Conservation (phyloP, 768 basidiomycete species). For the Rhodosporidiobolus odoratus region DNA sequence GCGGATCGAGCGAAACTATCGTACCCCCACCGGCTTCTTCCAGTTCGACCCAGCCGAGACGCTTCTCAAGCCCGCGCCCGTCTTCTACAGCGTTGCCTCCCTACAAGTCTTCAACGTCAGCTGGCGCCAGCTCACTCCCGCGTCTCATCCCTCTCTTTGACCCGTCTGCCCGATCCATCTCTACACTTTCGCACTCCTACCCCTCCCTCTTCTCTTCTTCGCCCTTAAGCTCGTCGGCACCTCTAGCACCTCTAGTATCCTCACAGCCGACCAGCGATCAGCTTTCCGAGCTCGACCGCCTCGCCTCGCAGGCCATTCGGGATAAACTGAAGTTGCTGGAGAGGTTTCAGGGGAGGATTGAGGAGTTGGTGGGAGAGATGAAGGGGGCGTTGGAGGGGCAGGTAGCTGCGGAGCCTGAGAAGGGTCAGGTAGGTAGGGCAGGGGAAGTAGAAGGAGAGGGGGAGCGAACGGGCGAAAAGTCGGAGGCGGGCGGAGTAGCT, state of each 20-base stretch:
- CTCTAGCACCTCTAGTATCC: conserved; percentile 46
- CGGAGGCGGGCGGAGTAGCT: background rate
- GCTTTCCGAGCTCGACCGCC: conserved; percentile 58
- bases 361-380: conserved; percentile 71
- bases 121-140: conserved; percentile 1
- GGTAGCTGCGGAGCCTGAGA: background rate
- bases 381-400: conserved; percentile 54
- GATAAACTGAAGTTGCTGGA: conserved; percentile 74
- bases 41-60: background rate
- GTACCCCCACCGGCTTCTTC: conserved; percentile 7
- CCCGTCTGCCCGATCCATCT: conserved; percentile 26
- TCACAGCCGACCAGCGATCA: conserved; percentile 59
- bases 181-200: conserved; percentile 1
- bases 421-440: background rate
- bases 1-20: background rate
- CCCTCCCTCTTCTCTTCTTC: background rate
- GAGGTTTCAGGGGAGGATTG: conserved; percentile 67
- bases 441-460: background rate
- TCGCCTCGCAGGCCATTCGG: conserved; percentile 76
- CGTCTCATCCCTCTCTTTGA: conserved; percentile 53
- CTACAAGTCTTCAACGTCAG: background rate
- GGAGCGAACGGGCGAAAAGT: background rate
- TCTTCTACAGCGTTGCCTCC: background rate
- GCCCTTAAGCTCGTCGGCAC: background rate
- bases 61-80: background rate